Conservation (phyloP, 257 asterid genomes). For the Solanum chilense region DNA sequence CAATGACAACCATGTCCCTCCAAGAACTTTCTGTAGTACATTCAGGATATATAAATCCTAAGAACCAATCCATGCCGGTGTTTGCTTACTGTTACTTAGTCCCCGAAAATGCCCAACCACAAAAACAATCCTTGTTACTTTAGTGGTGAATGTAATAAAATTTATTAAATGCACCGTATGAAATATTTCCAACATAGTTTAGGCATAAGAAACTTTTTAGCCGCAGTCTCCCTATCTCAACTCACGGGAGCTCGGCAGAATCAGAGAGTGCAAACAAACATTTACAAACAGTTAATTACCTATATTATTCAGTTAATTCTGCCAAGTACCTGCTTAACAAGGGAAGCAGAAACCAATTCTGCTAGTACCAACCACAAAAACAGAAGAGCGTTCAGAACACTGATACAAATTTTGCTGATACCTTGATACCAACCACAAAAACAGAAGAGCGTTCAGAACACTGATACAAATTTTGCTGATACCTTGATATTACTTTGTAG, state of each 20-base stretch:
- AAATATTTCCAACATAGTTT: background rate
- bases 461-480: background rate
- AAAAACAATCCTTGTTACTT: background rate
- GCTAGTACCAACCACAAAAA: background rate
- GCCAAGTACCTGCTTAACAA: background rate
- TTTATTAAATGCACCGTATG: background rate
- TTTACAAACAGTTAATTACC: background rate
- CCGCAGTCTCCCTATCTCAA: background rate
- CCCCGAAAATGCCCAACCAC: background rate
- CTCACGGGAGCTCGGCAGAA: background rate
- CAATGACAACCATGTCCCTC: background rate
- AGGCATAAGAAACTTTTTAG: background rate
- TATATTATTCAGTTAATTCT: background rate
- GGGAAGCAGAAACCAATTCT: background rate
- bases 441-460: background rate
- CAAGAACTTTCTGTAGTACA: background rate
- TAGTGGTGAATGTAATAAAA: background rate
- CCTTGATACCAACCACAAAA: constrained; percentile 24
- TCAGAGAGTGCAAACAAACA: background rate
- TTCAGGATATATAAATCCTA: background rate
- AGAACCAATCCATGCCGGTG: background rate
- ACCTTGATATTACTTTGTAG: constrained; percentile 70
- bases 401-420: background rate
- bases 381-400: background rate
- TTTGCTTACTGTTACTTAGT: background rate